Conservation (phyloP, 2,329 filamentous ascomycete genomes). For the Claviceps pusilla region DNA sequence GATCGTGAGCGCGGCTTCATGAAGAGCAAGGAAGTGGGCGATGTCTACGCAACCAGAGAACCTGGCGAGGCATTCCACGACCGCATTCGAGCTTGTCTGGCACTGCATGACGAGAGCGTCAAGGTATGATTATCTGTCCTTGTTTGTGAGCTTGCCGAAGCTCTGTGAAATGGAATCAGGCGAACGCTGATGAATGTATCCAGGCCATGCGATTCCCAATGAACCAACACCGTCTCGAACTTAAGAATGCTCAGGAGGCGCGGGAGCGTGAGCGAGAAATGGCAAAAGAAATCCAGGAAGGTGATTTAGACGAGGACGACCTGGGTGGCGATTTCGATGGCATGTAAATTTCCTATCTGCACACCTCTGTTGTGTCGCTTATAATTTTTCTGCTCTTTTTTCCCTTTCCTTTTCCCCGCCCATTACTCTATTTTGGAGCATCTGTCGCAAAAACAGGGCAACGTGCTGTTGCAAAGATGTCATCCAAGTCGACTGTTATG, state of each 20-base stretch:
- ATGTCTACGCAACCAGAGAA: conserved; percentile 91
- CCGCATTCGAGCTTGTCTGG: conserved; percentile 80
- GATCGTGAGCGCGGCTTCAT: conserved; percentile 93
- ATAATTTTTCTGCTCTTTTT: conserved; percentile 3
- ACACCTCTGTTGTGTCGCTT: conserved; percentile 5
- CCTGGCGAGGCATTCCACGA: conserved; percentile 96
- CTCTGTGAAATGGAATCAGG: neutral
- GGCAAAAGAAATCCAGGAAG: conserved; percentile 97
- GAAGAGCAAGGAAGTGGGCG: conserved; percentile 94
- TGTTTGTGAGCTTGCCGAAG: neutral
- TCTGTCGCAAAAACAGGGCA: neutral
- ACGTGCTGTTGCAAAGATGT: neutral
- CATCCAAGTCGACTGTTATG: neutral
- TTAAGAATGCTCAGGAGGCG: conserved; percentile 98
- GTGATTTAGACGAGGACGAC: conserved; percentile 92
- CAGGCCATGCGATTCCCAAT: conserved; percentile 98
- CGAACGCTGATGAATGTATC: conserved; percentile 7
- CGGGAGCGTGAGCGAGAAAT: conserved; percentile 89
- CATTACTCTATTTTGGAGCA: neutral
- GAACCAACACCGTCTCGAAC: conserved; percentile 93
- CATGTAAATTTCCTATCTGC: conserved; percentile 43
- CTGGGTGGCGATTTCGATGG: conserved; percentile 91
- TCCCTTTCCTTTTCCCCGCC: neutral
- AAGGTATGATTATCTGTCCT: conserved; percentile 49
- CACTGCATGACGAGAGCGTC: conserved; percentile 91